These are phyloP conservation scores for Penicillium paneum DNA, from an alignment of 2,329 filamentous ascomycete species.

Conservation along the genomic window DNA sequence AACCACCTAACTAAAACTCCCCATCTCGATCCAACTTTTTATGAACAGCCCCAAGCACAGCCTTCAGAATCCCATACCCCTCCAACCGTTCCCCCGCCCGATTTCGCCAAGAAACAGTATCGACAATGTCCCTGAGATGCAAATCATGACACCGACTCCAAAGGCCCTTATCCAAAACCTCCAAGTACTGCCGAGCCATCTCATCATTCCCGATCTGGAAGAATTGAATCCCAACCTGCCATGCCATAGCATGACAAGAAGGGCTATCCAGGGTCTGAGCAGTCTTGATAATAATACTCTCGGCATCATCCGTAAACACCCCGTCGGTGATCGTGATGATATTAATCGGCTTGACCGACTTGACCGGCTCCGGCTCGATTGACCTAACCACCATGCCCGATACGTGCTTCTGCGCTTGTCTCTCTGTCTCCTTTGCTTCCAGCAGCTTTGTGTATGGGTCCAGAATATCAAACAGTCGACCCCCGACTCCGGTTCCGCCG, in stretches of 20 bases:
- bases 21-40: conserved; percentile 32
- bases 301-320: conserved; percentile 72
- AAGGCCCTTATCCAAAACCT: conserved; percentile 72
- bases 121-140: conserved; percentile 76
- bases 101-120: conserved; percentile 73
- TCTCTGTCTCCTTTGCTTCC: conserved; percentile 41
- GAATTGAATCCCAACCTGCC: conserved; percentile 91
- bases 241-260: conserved; percentile 63
- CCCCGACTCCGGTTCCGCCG: conserved; percentile 71
- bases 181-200: conserved; percentile 62
- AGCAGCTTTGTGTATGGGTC: conserved; percentile 65
- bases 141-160: conserved; percentile 47
- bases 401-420: conserved; percentile 32
- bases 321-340: conserved; percentile 94
- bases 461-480: conserved; percentile 67
- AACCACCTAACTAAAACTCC: too few species aligned
- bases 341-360: conserved; percentile 71
- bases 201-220: conserved; percentile 83
- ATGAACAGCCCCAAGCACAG: conserved; percentile 74
- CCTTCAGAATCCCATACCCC: conserved; percentile 73
- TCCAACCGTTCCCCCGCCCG: conserved; percentile 54
- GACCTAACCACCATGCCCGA: conserved; percentile 58
- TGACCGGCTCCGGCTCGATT: not conserved
- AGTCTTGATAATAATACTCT: conserved; percentile 62
- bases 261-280: conserved; percentile 66